Evolutionary conservation across 2,329 filamentous ascomycete species (phyloP), one percentile per base, ranked within the genome.

Genomic region (Trichoderma brevicompactum): DNA sequence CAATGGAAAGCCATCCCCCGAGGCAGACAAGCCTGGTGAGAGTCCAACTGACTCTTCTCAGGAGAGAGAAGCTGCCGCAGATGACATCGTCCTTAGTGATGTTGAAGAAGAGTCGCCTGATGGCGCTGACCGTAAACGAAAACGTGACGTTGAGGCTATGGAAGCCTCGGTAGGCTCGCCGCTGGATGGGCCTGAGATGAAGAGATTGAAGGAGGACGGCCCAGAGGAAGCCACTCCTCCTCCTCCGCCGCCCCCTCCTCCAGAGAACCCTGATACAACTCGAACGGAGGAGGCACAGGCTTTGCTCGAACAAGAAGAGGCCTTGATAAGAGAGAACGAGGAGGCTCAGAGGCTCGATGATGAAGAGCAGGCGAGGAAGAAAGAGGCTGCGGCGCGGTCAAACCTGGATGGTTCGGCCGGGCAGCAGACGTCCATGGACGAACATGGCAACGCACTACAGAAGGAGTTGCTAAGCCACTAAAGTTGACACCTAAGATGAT

Each of bases 121-220:
- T 44, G 83, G 82, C 62, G 75, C 80, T 32, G 83, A 84, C 32
- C 79, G 85, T 55, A 92, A 92, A 75, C 85, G 90, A 9, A 92
- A 92, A 75, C 83, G 89, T 38, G 75, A 76, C n/a, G 70, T 71
- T 0, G 75, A 77, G 43, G 69, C 69, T 5, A 70, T 69, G 41
- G 79, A 78, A 15, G 82, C 82, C 34, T 77, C 79, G 1, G 79
- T 76, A 43, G 72, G 77, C 44, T 85, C 83, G 1, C 84, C 85
- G 1, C 81, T 80, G 1, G 87, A 89, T 69, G 80, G 81, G n/a
- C 85, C 84, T 23, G 83, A 81, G 43, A 75, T 82, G 34, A 87
- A 87, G 75, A 80, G 82, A 12, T 66, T 83, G 59, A 83, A 82
- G 68, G 82, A 85, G 62, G 79, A 81, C 12, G 80, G 82, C 23